These are phyloP conservation scores for Novymonas esmeraldas DNA, from an alignment of 208 protist genomes.

Conservation along the genomic window DNA sequence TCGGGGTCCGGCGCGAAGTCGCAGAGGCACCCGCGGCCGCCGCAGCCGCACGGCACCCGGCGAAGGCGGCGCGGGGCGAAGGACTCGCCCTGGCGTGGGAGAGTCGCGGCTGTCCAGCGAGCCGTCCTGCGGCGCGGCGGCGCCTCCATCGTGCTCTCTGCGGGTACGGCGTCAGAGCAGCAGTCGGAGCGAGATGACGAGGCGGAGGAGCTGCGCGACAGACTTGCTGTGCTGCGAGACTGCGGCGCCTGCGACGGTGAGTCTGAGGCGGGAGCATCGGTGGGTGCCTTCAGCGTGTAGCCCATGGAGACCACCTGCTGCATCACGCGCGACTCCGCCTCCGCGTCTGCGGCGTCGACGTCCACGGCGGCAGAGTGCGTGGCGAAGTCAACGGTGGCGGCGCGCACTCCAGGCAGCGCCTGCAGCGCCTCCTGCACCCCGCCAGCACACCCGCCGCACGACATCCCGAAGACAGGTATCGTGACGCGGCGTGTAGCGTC, in stretches of 20 bases:
- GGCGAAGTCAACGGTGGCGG: slow-evolving; percentile 44
- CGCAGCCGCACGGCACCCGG: slow-evolving; percentile 31
- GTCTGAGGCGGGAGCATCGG: no score
- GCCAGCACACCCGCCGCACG: slow-evolving; percentile 60
- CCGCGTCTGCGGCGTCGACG: background rate
- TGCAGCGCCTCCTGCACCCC: slow-evolving; percentile 41
- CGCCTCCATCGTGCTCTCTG: slow-evolving; percentile 6
- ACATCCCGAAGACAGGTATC: slow-evolving; percentile 64
- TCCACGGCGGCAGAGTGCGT: slow-evolving; percentile 15
- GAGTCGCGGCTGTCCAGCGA: background rate
- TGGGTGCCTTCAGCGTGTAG: no score
- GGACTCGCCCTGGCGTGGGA: background rate
- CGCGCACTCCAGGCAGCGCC: slow-evolving; percentile 26
- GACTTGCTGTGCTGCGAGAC: slow-evolving; percentile 5
- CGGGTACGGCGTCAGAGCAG: no score
- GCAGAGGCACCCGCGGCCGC: slow-evolving; percentile 32
- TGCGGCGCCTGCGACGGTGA: slow-evolving; percentile 5
- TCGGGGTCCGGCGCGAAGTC: slow-evolving; percentile 22
- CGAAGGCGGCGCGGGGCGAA: slow-evolving; percentile 11
- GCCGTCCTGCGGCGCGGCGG: background rate
- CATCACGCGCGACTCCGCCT: background rate
- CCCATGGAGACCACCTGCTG: slow-evolving; percentile 15
- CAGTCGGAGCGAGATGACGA: no score
- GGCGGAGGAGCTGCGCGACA: background rate
- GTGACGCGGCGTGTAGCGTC: background rate